Evolutionary conservation across 495 filamentous ascomycete genomes (phyloP).

Genomic region (Talaromyces borbonicus): DNA sequence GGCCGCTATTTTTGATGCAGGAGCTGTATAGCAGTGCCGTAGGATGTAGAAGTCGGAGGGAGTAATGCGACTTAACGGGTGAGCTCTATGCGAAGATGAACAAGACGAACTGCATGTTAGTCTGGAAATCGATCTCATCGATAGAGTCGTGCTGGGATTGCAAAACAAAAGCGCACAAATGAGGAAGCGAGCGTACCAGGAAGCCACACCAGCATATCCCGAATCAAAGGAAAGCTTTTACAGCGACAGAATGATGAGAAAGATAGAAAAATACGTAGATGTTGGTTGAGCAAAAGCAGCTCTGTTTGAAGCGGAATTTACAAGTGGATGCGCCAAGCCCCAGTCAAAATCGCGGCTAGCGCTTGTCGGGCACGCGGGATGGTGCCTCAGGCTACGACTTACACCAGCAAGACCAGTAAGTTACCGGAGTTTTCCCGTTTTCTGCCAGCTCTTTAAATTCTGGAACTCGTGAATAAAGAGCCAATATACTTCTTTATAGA

Average conservation of each 20-base stretch:
- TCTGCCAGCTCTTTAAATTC: too few relatives aligned
- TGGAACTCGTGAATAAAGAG: too few relatives aligned
- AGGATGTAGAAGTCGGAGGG: too few relatives aligned
- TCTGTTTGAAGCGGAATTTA: not conserved
- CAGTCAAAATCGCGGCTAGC: conserved; percentile 2
- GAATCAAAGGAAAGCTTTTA: not conserved
- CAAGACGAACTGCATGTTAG: not conserved
- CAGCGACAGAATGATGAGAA: too few relatives aligned
- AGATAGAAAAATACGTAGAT: not conserved
- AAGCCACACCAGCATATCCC: not conserved
- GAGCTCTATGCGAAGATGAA: not conserved
- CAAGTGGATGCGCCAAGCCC: not conserved
- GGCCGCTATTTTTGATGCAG: conserved; percentile 1
- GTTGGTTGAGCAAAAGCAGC: not conserved
- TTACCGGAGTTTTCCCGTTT: too few relatives aligned
- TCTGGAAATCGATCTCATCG: not conserved
- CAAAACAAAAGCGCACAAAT: too few relatives aligned
- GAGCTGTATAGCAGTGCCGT: too few relatives aligned
- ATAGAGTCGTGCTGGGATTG: not conserved
- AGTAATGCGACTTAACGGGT: not conserved
- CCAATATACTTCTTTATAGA: too few relatives aligned
- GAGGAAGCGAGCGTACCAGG: conserved; percentile 3
- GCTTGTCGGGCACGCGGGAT: not conserved
- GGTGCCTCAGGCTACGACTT: conserved; percentile 1
- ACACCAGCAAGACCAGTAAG: too few relatives aligned